phyloP scores from a whole-genome alignment of 495 filamentous ascomycete species.

The Lindgomyces ingoldianus region DNA sequence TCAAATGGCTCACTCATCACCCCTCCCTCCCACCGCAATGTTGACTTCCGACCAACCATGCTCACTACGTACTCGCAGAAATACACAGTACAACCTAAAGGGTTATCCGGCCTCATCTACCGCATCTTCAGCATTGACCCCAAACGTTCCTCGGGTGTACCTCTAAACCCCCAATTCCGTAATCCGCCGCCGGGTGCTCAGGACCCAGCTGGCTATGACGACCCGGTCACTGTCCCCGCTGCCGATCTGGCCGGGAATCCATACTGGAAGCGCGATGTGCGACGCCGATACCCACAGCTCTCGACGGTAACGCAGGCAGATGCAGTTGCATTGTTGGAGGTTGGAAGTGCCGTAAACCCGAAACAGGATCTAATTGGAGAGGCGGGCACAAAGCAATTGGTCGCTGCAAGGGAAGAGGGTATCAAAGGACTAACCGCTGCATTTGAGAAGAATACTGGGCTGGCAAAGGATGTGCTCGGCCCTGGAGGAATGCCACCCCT shows the following conservation, averaged over 20 bases:
- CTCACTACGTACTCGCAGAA: conserved; percentile 59
- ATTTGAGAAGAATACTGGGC: conserved; percentile 67
- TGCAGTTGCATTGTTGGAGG: conserved; percentile 78
- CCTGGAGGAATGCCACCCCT: conserved; percentile 78
- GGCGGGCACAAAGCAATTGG: conserved; percentile 75
- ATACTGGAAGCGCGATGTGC: conserved; percentile 93
- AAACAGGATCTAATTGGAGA: conserved; percentile 82
- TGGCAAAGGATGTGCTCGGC: conserved; percentile 65
- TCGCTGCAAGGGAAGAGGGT: conserved; percentile 77
- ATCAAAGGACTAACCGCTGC: conserved; percentile 68
- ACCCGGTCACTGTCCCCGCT: conserved; percentile 88
- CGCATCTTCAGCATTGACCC: conserved; percentile 78
- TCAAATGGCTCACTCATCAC: background rate
- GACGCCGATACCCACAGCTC: conserved; percentile 80
- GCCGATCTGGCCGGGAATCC: conserved; percentile 95
- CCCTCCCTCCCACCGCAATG: background rate
- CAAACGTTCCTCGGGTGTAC: conserved; percentile 85
- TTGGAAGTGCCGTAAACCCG: conserved; percentile 79
- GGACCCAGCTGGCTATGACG: conserved; percentile 77
- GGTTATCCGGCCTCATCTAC: conserved; percentile 85
- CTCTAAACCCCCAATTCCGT: conserved; percentile 89
- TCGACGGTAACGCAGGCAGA: conserved; percentile 82
- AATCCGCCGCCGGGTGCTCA: conserved; percentile 80
- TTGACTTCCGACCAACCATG: background rate
- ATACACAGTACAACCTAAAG: conserved; percentile 92